Base-by-base conservation (phyloP, 2,329 filamentous ascomycete genomes). In the Aaosphaeria arxii region DNA sequence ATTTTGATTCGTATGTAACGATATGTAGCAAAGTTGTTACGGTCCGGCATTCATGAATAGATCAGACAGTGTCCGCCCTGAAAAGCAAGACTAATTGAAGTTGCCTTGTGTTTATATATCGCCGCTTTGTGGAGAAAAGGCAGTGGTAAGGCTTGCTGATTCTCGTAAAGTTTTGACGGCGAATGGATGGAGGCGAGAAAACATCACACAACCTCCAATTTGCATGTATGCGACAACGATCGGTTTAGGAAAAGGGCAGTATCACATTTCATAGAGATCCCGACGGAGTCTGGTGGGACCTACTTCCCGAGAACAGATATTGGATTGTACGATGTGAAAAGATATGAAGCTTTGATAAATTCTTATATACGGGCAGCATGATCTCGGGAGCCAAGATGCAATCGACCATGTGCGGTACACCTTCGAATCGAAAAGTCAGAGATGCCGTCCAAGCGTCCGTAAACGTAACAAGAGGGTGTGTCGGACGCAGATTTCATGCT, bases 401-500 rank as follows among this genome's bases (percentile, higher is more conserved):
- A 24, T 24, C 17, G 17, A 24, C 17, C 17, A 24, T 24, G 17
- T 24, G 17, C 17, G 17, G 17, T 24, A 24, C 17, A 24, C 17
- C 17, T 36, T 36, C 33, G n/a, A n/a, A 9, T 36, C n/a, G 7
- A 36, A 36, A n/a, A 70, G 64, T 97, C 92, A 97, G 92, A 96
- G 89, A 88, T 95, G 87, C 90, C 88, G 86, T 88, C 81, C 87
- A 89, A 84, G 91, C 94, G 92, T 96, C 85, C 92, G 91, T 89
- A 81, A 76, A 77, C 76, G 82, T 89, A 95, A 96, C 91, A 97
- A 96, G 92, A 87, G 81, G 75, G 81, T 96, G 92, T 96, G 94
- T 89, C 92, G 91, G 88, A 96, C 94, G 91, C 94, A 86, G 82
- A 91, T 91, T 85, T 97, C 94, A 99, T 83, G 79, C 83, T 87